Evolutionary conservation across 2,329 filamentous ascomycete species (phyloP).

Genomic region (Diatrype stigma): DNA sequence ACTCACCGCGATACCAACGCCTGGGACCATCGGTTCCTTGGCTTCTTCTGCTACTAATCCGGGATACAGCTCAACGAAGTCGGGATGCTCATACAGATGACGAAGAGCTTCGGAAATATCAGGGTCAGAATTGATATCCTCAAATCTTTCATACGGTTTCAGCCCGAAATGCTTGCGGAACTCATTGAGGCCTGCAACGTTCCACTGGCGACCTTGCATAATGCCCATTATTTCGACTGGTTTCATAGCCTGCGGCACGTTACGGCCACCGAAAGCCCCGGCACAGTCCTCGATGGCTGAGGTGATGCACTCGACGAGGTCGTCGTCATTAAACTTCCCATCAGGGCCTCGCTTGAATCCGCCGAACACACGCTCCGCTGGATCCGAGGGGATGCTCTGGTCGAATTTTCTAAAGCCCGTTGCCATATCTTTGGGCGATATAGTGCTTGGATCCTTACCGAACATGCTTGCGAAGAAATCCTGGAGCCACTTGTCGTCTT

Average conservation of each 20-base stretch:
- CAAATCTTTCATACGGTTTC: constrained; percentile 70
- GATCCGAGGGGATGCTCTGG: constrained; percentile 57
- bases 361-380: constrained; percentile 64
- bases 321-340: constrained; percentile 71
- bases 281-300: constrained; percentile 76
- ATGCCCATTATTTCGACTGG: constrained; percentile 79
- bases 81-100: constrained; percentile 71
- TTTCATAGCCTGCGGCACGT: constrained; percentile 69
- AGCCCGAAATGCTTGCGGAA: constrained; percentile 80
- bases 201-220: constrained; percentile 71
- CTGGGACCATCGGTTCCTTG: constrained; percentile 69
- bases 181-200: constrained; percentile 75
- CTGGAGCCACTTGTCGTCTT: constrained; percentile 78
- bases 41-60: constrained; percentile 72
- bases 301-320: constrained; percentile 71
- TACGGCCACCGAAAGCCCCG: constrained; percentile 67
- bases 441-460: constrained; percentile 50
- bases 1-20: constrained; percentile 61
- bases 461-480: constrained; percentile 62
- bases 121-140: constrained; percentile 78
- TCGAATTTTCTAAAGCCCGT: constrained; percentile 61
- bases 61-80: constrained; percentile 76
- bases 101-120: constrained; percentile 62
- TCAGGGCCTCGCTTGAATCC: constrained; percentile 60
- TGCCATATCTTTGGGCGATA: constrained; percentile 59